Conservation (phyloP, 139 green algal genomes). For the Dunaliella primolecta region DNA sequence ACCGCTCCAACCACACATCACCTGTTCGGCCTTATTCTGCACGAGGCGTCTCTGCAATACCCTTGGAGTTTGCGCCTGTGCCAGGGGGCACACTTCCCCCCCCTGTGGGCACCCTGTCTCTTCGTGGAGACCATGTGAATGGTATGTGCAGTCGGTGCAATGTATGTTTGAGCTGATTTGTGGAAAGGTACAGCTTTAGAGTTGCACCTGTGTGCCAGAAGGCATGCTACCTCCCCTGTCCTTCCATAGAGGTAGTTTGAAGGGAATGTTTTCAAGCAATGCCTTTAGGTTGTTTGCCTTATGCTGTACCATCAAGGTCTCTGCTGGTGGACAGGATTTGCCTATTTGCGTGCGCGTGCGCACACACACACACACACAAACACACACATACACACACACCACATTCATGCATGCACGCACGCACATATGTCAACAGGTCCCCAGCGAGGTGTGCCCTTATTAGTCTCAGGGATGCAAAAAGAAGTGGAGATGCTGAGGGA, state of each 20-base stretch:
- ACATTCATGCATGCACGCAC: background rate
- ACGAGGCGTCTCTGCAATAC: background rate
- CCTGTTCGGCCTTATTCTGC: slow-evolving; percentile 5
- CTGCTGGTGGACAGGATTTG: too few species aligned
- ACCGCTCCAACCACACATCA: background rate
- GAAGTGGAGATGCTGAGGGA: slow-evolving; percentile 43
- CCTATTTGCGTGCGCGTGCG: background rate
- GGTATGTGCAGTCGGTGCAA: too few species aligned
- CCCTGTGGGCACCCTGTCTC: slow-evolving; percentile 11
- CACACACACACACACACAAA: background rate
- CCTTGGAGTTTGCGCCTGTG: slow-evolving; percentile 7
- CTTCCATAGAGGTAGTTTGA: too few species aligned
- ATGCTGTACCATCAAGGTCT: too few species aligned
- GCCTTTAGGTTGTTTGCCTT: too few species aligned
- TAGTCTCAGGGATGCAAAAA: slow-evolving; percentile 37
- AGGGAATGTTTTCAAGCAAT: too few species aligned
- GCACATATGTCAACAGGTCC: background rate
- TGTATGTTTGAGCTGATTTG: too few species aligned
- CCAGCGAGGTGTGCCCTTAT: slow-evolving; percentile 21
- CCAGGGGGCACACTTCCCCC: background rate
- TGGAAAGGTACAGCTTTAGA: too few species aligned
- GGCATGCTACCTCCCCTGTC: too few species aligned
- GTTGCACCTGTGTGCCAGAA: too few species aligned
- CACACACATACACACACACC: background rate
- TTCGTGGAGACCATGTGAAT: slow-evolving; percentile 36